phyloP scores from a whole-genome alignment of 345 rosid species.

The Passiflora organensis region DNA sequence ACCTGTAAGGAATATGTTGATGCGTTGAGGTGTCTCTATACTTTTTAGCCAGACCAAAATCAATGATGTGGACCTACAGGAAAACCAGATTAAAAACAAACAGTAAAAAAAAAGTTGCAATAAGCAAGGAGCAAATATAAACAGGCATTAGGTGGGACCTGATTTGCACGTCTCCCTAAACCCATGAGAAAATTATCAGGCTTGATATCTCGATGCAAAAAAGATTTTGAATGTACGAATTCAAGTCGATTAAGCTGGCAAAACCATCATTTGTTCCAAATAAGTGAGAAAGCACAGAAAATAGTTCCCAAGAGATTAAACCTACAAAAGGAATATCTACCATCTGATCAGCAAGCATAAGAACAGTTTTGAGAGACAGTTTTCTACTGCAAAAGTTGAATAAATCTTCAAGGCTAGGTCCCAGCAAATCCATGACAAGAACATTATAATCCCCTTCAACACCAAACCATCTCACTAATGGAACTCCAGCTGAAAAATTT shows the following conservation, averaged over 20 bases:
- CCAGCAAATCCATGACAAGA: constrained; percentile 81
- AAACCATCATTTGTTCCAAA: constrained; percentile 8
- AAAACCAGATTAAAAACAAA: constrained; percentile 7
- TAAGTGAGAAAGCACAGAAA: neutral
- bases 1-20: constrained; percentile 93
- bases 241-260: constrained; percentile 79
- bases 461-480: constrained; percentile 77
- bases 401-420: constrained; percentile 92
- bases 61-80: constrained; percentile 68
- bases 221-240: constrained; percentile 79
- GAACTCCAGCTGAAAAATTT: constrained; percentile 72
- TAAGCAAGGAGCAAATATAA: constrained; percentile 7
- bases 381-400: constrained; percentile 85
- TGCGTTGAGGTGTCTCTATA: constrained; percentile 71
- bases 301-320: constrained; percentile 3
- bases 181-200: constrained; percentile 96
- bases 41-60: constrained; percentile 91
- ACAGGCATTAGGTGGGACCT: constrained; percentile 34
- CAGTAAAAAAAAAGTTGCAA: constrained; percentile 4
- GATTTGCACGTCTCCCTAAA: constrained; percentile 79
- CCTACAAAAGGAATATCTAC: constrained; percentile 32
- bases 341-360: constrained; percentile 97
- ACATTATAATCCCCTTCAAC: constrained; percentile 83
- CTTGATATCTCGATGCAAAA: constrained; percentile 86
- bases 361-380: constrained; percentile 79